Base-by-base conservation (phyloP, 352 stramenopile species). In the Aphanomyces euteiches region DNA sequence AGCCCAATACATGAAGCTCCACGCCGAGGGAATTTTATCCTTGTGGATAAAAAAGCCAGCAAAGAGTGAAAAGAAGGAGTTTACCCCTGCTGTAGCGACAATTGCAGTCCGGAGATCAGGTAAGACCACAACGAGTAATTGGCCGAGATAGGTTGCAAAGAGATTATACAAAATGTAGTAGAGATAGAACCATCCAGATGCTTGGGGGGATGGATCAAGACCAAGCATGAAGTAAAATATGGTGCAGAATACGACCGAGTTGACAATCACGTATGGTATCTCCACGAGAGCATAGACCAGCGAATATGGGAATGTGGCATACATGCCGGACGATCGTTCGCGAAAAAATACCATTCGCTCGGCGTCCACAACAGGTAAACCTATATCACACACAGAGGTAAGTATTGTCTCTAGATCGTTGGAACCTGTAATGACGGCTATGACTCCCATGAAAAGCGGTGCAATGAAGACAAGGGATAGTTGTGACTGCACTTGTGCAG, bases 291-390 rank as follows among this genome's bases (percentile, higher is more conserved):
- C 91, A 57, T 83, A 88, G 6, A 84, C 78, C 5, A 95, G 53
- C 43, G 79, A 80, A 56, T 97, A 90, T 61, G 84, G 80, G 12
- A 78, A 48, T 39, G 82, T 66, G n/a, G 78, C 75, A 66, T 97
- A 98, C 76, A 93, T 96, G 57, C 85, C 68, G 0, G 86, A 81
- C 17, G 83, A 78, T 37, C 91, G 86, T 70, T 97, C 90, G 4
- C 88, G 77, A 77, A 97, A 97, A 72, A 93, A 98, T 47, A 90
- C 84, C 45, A 87, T 86, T 45, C 92, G 82, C 59, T 98, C 88
- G 56, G 84, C 78, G 64, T 87, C 79, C 50, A 94, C 79, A 12
- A 96, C 73, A 8, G 87, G 79, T 3, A 96, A 56, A 7, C 54
- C 54, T 61, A 41, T 1, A 28, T 28, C 28, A 28, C 28, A 28